Evolutionary conservation across 2,329 filamentous ascomycete genomes (phyloP), one percentile per base, ranked within the genome.

Genomic region (Ceratocystis ficicola): DNA sequence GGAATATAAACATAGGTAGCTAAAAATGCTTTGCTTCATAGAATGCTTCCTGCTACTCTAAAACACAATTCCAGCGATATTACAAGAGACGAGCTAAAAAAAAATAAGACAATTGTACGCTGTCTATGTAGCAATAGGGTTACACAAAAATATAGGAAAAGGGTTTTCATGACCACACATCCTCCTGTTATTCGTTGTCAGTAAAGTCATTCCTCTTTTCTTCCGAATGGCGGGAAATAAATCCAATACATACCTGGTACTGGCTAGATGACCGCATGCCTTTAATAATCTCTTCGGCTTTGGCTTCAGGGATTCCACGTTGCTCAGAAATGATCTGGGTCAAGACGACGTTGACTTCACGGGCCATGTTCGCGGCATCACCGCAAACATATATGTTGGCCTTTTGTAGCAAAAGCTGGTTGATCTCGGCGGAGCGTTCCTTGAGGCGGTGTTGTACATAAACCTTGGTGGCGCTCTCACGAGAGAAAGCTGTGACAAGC

Each of bases 311-410:
- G 67, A 97, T 82, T 63, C 88, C 88, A 65, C 94, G 84, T 75
- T 95, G 83, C 74, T 92, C 85, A 30, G 91, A 81, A 71, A 99
- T 86, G 73, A 97, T 95, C 74, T 95, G 86, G 30, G 82, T 87
- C 55, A 99, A 81, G n/a, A 90, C 85, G 28, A 86, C 81, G 75
- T 95, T 96, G 72, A 96, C 91, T 75, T 95, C 92, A 67, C 92
- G 86, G 60, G 92, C 92, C 92, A 96, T 96, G 79, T 96, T 92
- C 66, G 94, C 89, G 0, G 95, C 95, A 74, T 99, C 94, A 77
- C 94, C 94, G 72, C 95, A 99, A 67, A 99, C 93, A 75, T 99
- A 99, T 75, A 99, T 92, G 77, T 94, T 96, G 4, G 90, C 94
- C 75, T 92, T 89, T 76, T 91, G 81, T 70, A 88, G 81, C 8